Conservation (phyloP, 495 filamentous ascomycete genomes). For the Penicillium subrubescens region DNA sequence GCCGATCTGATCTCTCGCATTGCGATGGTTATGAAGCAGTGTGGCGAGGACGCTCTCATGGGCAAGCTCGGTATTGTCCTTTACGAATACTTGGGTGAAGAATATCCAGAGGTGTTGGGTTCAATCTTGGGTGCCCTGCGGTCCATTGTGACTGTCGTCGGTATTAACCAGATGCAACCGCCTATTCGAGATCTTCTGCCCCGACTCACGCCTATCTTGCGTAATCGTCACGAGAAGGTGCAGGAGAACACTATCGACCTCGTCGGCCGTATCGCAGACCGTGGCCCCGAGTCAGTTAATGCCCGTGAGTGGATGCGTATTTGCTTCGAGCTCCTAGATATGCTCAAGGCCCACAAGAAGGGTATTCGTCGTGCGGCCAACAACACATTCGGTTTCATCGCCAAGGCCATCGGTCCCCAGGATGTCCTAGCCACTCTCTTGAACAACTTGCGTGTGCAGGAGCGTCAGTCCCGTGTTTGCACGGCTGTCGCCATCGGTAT, state of each 20-base stretch:
- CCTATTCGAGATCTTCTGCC: constrained; percentile 97
- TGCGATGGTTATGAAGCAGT: constrained; percentile 98
- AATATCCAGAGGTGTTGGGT: constrained; percentile 97
- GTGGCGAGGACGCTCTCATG: constrained; percentile 93
- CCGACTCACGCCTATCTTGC: constrained; percentile 91
- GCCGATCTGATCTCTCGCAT: constrained; percentile 96
- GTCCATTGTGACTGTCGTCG: constrained; percentile 96
- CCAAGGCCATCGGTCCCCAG: constrained; percentile 97
- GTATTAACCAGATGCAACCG: constrained; percentile 97
- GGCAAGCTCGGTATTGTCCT: constrained; percentile 94
- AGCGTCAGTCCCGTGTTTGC: constrained; percentile 97
- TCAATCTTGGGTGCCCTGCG: constrained; percentile 94
- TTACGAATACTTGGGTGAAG: constrained; percentile 98
- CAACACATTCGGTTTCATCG: constrained; percentile 99
- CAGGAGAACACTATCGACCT: constrained; percentile 99
- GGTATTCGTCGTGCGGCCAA: constrained; percentile 98
- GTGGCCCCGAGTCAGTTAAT: constrained; percentile 93
- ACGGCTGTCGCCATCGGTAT: constrained; percentile 99
- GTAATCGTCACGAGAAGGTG: constrained; percentile 99
- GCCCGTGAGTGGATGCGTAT: constrained; percentile 99
- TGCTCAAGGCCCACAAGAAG: constrained; percentile 99
- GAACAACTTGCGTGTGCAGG: constrained; percentile 95
- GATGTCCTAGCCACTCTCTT: constrained; percentile 95
- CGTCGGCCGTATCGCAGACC: constrained; percentile 96
- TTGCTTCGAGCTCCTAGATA: constrained; percentile 97